Conservation (phyloP, 2,329 filamentous ascomycete genomes). For the Plectosphaerella sp. region DNA sequence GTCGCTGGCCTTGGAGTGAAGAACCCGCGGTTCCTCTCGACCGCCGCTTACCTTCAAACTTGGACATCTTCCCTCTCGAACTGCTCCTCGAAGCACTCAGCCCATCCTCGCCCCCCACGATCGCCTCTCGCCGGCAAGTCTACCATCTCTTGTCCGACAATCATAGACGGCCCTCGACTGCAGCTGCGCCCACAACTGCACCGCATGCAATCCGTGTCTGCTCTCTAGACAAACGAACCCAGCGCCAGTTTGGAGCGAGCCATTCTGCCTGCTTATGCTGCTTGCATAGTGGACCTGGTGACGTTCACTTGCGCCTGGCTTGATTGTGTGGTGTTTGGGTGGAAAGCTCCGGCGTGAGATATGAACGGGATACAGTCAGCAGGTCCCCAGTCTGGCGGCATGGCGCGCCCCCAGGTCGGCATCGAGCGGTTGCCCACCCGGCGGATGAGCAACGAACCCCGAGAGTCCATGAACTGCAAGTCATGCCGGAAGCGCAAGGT, state of each 20-base stretch:
- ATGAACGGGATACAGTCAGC: constrained; percentile 37
- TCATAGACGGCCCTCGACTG: too few relatives aligned
- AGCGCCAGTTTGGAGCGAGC: background rate
- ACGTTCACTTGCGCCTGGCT: constrained; percentile 23
- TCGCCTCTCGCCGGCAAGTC: too few relatives aligned
- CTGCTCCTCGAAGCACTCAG: too few relatives aligned
- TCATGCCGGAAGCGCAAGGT: constrained; percentile 92
- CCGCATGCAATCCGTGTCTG: too few relatives aligned
- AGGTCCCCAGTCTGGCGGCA: constrained; percentile 44
- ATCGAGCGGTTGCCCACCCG: constrained; percentile 74
- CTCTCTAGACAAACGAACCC: too few relatives aligned
- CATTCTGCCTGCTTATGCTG: background rate
- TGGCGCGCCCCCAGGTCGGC: constrained; percentile 73
- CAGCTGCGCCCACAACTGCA: too few relatives aligned
- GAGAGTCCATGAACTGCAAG: constrained; percentile 94
- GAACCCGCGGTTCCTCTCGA: too few relatives aligned
- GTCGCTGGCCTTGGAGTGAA: background rate
- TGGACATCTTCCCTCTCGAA: too few relatives aligned
- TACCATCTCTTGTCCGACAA: too few relatives aligned
- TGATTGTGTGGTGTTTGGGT: background rate
- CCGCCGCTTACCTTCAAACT: too few relatives aligned
- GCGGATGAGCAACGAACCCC: constrained; percentile 68
- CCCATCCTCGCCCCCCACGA: too few relatives aligned
- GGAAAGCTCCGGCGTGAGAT: constrained; percentile 5
- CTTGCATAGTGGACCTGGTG: constrained; percentile 26